Base-by-base conservation (phyloP, 805 yeast genomes). In the Ogataea haglerorum region DNA sequence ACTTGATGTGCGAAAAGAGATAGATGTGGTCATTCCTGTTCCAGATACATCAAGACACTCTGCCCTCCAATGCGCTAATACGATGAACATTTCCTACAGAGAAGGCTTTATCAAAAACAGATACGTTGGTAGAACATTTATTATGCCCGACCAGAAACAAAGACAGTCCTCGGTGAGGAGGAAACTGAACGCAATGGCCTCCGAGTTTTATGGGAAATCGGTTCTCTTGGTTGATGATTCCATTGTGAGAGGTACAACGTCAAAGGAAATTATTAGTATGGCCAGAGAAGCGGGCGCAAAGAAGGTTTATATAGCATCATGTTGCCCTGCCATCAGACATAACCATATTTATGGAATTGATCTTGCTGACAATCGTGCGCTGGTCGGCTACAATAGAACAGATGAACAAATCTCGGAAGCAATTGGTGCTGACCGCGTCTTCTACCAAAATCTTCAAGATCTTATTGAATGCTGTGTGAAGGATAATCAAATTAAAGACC, bases 261-360 rank as follows among this genome's bases (percentile, higher is more conserved):
- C 97, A 6, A 85, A 79, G 62, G 99, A 93, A 68, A 93, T 93
- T 51, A 95, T 93, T 24, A 84, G 81, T 51, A 93, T 93, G 99
- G 99, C 99, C n/a, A 77, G 85, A 54, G 99, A 93, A 64, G 96
- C 98, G 5, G 99, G 99, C 43, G 99, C 99, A 32, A 81, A 77
- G 46, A 83, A 80, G 54, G 99, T 93, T n/a, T 91, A 78, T 61
- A 84, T 93, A 63, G 99, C 99, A 0, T 86, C 95, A 18, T 93
- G 97, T 58, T 95, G 99, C 12, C 99, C 99, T 21, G 95, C 97
- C n/a, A 93, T 93, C 56, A 79, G 99, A 64, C 80, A 72, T 67
- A 93, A 93, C 68, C 99, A 93, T 61, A 88, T 93, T 44, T 93
- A 93, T 63, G 99, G 99, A 62, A 93, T 93, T 51, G 99, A 93